Base-by-base conservation (phyloP, 2,329 filamentous ascomycete species). In the Leptosphaerulina australis region DNA sequence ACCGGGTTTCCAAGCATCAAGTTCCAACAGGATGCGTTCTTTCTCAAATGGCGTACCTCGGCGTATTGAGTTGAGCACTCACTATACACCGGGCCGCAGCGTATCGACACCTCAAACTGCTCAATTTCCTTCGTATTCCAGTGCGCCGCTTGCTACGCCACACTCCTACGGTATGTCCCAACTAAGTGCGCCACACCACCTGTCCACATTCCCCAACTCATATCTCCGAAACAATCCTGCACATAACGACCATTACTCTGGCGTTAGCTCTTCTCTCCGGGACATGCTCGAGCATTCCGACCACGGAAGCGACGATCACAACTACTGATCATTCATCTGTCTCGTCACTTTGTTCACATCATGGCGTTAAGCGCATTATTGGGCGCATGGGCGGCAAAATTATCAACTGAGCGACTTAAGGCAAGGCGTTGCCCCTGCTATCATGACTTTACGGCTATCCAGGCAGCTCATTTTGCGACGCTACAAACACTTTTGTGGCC, bases 41-140 rank as follows among this genome's bases (percentile, higher is more conserved):
- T 74, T 74, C 56, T 74, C 71, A 12, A 69, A 60, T 43, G 67
- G 60, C 25, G 66, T 73, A 22, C 73, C 72, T 9, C 60, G 73
- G 15, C 68, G 73, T 31, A 75, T 75, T 35, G 73, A 75, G 51
- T 51, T 75, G 52, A 74, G 71, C 58, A 72, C 71, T 15, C 69
- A 73, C 53, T 74, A 74, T 55, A 65, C 66, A 9, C 68, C 68
- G 20, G 67, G 45, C 46, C 70, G 70, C 5, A 67, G 58, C 39
- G 39, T 60, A 4, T 65, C 67, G n/a, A 72, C 70, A 17, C 73
- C 72, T 8, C 72, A 74, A 41, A 74, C 72, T 3, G 70, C 72
- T 7, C 72, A 72, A 7, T 74, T 72, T 50, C 70, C 73, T 14
- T 73, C 67, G 10, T 75, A 74, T 51, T 68, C 71, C 10, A 67